Evolutionary conservation across 768 basidiomycete genomes (phyloP).

Genomic region (Trametes punicea): DNA sequence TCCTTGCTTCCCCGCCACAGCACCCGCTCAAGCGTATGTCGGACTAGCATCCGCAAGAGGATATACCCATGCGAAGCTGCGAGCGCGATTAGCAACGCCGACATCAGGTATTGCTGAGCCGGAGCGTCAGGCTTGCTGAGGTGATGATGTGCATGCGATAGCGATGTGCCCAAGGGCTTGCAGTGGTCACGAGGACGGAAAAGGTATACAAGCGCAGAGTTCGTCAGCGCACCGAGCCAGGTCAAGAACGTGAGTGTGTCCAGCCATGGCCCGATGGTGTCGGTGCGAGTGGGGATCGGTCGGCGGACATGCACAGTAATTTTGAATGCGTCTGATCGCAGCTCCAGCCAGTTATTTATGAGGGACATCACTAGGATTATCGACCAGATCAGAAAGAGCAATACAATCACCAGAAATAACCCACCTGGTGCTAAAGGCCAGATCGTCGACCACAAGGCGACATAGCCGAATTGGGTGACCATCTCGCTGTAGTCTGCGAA

Average conservation of each 20-base stretch:
- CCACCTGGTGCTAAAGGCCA: slow-evolving; percentile 87
- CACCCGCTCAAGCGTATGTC: slow-evolving; percentile 70
- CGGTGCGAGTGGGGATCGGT: slow-evolving; percentile 83
- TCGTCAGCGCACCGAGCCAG: slow-evolving; percentile 87
- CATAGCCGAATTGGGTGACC: slow-evolving; percentile 93
- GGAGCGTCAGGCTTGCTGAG: slow-evolving; percentile 13
- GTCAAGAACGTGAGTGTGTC: slow-evolving; percentile 82
- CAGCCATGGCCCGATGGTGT: slow-evolving; percentile 94
- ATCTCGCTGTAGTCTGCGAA: slow-evolving; percentile 95
- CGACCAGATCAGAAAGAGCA: not conserved
- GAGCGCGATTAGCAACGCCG: slow-evolving; percentile 55
- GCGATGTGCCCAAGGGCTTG: slow-evolving; percentile 27
- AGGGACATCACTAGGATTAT: slow-evolving; percentile 65
- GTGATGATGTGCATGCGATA: slow-evolving; percentile 24
- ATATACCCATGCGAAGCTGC: slow-evolving; percentile 87
- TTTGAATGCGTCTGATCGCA: slow-evolving; percentile 94
- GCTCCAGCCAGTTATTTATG: slow-evolving; percentile 89
- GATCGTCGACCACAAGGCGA: slow-evolving; percentile 88
- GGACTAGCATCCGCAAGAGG: slow-evolving; percentile 55
- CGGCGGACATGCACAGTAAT: slow-evolving; percentile 81
- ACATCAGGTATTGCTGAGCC: slow-evolving; percentile 26
- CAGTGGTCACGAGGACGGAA: slow-evolving; percentile 54
- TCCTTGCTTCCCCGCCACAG: slow-evolving; percentile 76
- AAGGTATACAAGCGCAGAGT: slow-evolving; percentile 87
- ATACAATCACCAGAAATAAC: not conserved